Percentiles rank a stretch among this genome's conserved stretches.
Conservation (phyloP, 495 filamentous ascomycete species). For the Aspergillus bridgeri region DNA sequence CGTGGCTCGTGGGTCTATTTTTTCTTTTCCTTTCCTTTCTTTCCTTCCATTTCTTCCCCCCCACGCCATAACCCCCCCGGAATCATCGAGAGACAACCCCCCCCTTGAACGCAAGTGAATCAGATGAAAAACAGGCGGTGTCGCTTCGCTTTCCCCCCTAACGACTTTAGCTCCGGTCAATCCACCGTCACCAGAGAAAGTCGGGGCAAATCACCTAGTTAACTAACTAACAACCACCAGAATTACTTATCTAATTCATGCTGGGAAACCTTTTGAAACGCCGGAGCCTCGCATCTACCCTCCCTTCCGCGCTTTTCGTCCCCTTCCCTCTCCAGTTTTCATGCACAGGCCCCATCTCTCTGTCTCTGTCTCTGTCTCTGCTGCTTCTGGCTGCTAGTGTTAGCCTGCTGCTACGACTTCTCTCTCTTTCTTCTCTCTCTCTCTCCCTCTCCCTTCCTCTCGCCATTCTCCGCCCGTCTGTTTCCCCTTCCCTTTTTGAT, state of each 20-base stretch:
- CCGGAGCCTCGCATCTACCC: slow-evolving; percentile 21
- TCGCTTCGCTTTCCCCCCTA: background rate
- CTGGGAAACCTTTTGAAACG: slow-evolving; percentile 25
- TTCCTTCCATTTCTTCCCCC: background rate
- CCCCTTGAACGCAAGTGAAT: no score
- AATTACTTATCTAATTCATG: slow-evolving; percentile 25
- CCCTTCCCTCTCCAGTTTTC: slow-evolving; percentile 12
- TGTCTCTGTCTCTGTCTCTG: background rate
- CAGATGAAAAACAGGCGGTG: background rate
- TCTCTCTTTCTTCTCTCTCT: slow-evolving; percentile 2
- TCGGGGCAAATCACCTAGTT: background rate
- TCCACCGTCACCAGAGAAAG: background rate
- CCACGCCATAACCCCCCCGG: no score
- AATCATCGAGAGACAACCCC: no score
- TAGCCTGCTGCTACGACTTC: no score
- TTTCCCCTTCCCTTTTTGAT: background rate
- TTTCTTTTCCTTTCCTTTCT: no score
- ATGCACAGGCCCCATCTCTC: slow-evolving; percentile 5
- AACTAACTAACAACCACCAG: slow-evolving; percentile 7
- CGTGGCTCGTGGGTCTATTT: background rate
- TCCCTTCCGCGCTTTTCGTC: slow-evolving; percentile 17
- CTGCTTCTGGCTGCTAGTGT: background rate
- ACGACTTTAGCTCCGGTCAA: background rate
- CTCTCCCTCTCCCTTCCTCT: background rate
- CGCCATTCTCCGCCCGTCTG: background rate